phyloP scores from a whole-genome alignment of 352 stramenopile species.

The Phytopythium oedochilum region DNA sequence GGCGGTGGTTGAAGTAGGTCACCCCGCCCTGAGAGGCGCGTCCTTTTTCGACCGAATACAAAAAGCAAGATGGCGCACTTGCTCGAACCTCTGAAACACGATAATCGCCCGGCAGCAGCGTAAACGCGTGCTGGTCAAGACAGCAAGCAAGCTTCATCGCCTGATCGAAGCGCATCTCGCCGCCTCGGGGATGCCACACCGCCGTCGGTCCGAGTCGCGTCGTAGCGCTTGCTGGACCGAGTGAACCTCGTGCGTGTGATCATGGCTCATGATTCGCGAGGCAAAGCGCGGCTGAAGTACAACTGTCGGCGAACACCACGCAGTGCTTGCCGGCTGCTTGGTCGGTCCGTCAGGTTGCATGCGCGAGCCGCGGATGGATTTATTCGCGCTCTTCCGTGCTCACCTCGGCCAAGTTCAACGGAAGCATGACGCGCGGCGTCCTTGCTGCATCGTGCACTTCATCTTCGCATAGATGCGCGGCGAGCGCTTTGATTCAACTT shows the following conservation, averaged over 20 bases:
- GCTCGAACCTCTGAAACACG: too few species aligned
- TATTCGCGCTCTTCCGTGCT: neutral
- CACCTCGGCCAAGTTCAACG: neutral
- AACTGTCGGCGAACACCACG: slow-evolving; percentile 4
- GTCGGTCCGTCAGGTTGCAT: neutral
- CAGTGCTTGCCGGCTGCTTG: neutral
- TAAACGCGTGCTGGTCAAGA: too few species aligned
- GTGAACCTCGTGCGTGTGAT: neutral
- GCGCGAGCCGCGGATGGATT: too few species aligned
- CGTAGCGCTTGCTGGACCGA: too few species aligned
- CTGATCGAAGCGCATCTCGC: neutral
- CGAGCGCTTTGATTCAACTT: neutral
- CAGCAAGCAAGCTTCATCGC: slow-evolving; percentile 1
- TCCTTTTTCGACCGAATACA: neutral
- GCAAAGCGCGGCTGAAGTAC: slow-evolving; percentile 1
- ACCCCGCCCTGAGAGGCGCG: neutral
- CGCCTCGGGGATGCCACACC: neutral
- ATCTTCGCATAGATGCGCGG: neutral
- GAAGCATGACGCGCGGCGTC: neutral
- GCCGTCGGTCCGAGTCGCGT: too few species aligned
- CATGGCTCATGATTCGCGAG: too few species aligned
- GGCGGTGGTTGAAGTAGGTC: slow-evolving; percentile 4
- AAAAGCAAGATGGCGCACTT: neutral
- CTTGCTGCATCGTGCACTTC: neutral
- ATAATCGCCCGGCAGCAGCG: too few species aligned